Conservation (phyloP, 2,329 filamentous ascomycete genomes). For the Raffaelea arxii region DNA sequence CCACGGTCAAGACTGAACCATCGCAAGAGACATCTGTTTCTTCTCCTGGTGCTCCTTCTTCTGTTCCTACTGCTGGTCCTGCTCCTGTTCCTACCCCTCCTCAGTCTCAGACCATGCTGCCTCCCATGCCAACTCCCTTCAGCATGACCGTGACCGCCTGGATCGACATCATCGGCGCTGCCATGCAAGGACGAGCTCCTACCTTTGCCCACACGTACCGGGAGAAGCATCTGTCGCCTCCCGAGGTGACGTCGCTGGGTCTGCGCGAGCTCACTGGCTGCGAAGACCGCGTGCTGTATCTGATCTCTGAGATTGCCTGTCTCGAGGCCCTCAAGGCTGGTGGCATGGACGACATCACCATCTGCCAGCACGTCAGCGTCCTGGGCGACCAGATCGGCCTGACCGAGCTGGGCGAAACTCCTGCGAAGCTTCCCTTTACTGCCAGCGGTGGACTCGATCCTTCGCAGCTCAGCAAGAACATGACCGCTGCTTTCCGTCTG, state of each 20-base stretch:
- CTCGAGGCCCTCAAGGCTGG: constrained; percentile 79
- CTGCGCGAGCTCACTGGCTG: constrained; percentile 94
- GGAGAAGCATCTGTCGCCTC: constrained; percentile 71
- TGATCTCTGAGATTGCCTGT: constrained; percentile 95
- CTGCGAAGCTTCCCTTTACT: constrained; percentile 51
- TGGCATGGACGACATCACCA: constrained; percentile 73
- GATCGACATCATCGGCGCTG: constrained; percentile 95
- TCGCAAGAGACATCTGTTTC: not conserved
- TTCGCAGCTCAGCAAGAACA: constrained; percentile 76
- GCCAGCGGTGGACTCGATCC: constrained; percentile 68
- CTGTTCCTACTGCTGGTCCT: not conserved
- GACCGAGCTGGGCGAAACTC: constrained; percentile 58
- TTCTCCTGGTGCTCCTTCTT: not conserved
- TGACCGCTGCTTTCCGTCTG: constrained; percentile 82
- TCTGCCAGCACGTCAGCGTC: constrained; percentile 84
- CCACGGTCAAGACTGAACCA: constrained; percentile 9
- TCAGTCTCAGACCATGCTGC: constrained; percentile 36
- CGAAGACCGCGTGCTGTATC: constrained; percentile 93
- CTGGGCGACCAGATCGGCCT: constrained; percentile 78
- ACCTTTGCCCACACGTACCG: constrained; percentile 92
- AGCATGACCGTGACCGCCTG: constrained; percentile 91
- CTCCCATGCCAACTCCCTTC: constrained; percentile 64
- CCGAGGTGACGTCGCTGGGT: constrained; percentile 53
- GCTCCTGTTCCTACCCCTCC: not conserved
- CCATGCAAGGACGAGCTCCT: constrained; percentile 79